Conservation (phyloP, 257 asterid species). For the Buddleja alternifolia region DNA sequence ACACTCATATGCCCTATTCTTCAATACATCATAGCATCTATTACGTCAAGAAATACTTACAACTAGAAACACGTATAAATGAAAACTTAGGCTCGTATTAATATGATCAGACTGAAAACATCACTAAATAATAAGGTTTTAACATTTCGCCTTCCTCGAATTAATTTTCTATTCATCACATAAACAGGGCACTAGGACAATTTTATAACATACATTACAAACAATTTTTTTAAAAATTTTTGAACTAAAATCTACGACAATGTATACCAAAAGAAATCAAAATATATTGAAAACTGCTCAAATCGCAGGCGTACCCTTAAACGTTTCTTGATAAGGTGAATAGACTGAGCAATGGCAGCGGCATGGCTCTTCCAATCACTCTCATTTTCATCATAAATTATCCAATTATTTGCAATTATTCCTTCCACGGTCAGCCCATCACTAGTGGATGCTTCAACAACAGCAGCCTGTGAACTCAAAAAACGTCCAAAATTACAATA, state of each 20-base stretch:
- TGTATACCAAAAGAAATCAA: slow-evolving; percentile 1
- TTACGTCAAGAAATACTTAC: neutral
- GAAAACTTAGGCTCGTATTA: neutral
- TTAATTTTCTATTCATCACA: neutral
- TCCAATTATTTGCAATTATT: slow-evolving; percentile 78
- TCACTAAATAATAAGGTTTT: neutral
- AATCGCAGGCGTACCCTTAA: slow-evolving; percentile 45
- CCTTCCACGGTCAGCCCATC: slow-evolving; percentile 90
- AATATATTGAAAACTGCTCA: neutral
- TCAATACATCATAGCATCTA: neutral
- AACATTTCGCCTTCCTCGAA: slow-evolving; percentile 5
- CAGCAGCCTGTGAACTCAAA: slow-evolving; percentile 56
- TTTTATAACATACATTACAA: slow-evolving; percentile 4
- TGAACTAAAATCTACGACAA: neutral
- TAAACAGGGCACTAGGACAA: slow-evolving; percentile 8
- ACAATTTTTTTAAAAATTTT: neutral
- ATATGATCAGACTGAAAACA: neutral
- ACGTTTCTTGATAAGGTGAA: slow-evolving; percentile 88
- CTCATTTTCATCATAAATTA: slow-evolving; percentile 65
- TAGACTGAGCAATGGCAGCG: slow-evolving; percentile 86
- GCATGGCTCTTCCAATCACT: slow-evolving; percentile 94
- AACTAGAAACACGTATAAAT: neutral
- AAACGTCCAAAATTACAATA: slow-evolving; percentile 37
- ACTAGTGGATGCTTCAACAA: slow-evolving; percentile 62
- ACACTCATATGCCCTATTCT: neutral